Conservation (phyloP, 139 green algal genomes). For the Asterochloris erici region DNA sequence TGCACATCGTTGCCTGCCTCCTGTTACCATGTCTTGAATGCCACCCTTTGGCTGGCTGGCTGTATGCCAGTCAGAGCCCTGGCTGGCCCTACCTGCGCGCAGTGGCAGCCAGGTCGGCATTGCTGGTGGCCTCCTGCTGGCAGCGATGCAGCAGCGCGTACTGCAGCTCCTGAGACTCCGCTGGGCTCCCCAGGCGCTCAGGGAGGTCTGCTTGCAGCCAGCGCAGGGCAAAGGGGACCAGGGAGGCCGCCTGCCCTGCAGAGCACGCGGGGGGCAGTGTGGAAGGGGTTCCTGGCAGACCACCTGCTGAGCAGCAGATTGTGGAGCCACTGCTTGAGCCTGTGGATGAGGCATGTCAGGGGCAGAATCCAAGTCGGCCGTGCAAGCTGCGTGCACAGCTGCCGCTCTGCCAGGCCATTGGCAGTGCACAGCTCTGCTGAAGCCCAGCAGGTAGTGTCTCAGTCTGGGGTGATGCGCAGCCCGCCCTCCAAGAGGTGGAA, state of each 20-base stretch:
- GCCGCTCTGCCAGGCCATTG: too few relatives aligned
- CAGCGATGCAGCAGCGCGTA: constrained; percentile 31
- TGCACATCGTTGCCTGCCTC: too few relatives aligned
- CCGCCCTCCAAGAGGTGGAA: too few relatives aligned
- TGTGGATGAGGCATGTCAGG: too few relatives aligned
- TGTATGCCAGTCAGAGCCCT: too few relatives aligned
- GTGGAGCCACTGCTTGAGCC: not conserved
- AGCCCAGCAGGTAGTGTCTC: too few relatives aligned
- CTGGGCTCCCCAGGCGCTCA: not conserved
- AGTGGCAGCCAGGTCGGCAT: not conserved
- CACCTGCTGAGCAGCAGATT: not conserved
- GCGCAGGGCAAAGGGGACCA: constrained; percentile 33
- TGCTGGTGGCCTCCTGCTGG: not conserved
- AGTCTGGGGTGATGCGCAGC: too few relatives aligned
- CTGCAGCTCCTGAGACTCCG: constrained; percentile 10
- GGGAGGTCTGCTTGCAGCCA: constrained; percentile 22
- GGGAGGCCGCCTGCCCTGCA: constrained; percentile 1
- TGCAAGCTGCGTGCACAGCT: too few relatives aligned
- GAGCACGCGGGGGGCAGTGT: not conserved
- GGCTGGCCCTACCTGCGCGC: not conserved
- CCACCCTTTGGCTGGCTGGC: too few relatives aligned
- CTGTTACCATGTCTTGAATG: too few relatives aligned
- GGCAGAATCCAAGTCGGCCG: too few relatives aligned
- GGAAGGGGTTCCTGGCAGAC: not conserved
- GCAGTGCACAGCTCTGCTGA: too few relatives aligned